Evolutionary conservation across 768 basidiomycete genomes (phyloP), one percentile per base, ranked within the genome.

Genomic region (Boletus rufocinnamomeus): DNA sequence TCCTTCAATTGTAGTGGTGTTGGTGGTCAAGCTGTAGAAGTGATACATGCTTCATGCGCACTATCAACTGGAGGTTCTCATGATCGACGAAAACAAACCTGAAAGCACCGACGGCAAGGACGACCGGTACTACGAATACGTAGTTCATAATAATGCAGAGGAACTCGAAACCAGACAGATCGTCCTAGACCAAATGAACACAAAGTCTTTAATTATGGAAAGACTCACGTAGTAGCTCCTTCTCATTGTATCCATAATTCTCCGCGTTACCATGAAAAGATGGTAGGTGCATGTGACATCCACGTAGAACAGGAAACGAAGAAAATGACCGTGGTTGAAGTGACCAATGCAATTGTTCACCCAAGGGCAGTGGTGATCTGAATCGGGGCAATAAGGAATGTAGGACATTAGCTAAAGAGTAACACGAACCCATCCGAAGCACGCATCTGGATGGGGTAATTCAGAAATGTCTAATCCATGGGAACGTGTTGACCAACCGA

Each of bases 291-390:
- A 96, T 3, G 95, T 85, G n/a, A 93, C 19, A 69, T 97, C 93
- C 52, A 98, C 95, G 64, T 82, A 96, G 74, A 95, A 89, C 1
- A 98, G 82, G 76, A 98, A 98, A 21, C 95, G 89, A 52, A 97
- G 77, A 65, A 93, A 93, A 73, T 91, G 82, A 1, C 89, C 89
- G 63, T 97, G 87, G 72, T 98, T 99, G 75, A 80, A 84, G 71
- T 93, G 88, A 1, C 97, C 97, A 61, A 99, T 89, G 68, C 95
- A 96, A 65, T 95, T 98, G 72, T 93, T 88, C 34, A 94, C 85
- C 93, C 92, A 95, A 8, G 92, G 93, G 70, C 92, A 93, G 68
- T 94, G 92, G 66, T 94, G 92, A 70, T 94, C 92, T 93, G 59
- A 35, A 59, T 21, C 11, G 25, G 17, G 54, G 38, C 46, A 35